Conservation (phyloP, 768 basidiomycete species). For the Daedaleopsis nitida region DNA sequence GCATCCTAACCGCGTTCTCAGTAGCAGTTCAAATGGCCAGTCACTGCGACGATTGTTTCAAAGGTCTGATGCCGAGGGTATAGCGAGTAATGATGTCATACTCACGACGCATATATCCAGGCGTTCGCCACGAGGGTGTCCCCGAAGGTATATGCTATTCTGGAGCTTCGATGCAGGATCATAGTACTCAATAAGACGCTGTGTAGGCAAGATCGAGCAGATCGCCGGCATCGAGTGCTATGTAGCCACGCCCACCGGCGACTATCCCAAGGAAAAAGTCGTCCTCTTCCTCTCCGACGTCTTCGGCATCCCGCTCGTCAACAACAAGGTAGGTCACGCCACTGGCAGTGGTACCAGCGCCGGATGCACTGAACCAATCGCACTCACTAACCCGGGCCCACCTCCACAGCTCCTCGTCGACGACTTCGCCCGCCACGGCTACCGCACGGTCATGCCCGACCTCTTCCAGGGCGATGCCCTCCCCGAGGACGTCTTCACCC, state of each 20-base stretch:
- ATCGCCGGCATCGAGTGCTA: conserved; percentile 44
- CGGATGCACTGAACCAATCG: too few species aligned
- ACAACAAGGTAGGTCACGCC: conserved; percentile 31
- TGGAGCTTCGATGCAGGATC: not conserved
- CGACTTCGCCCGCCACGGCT: conserved; percentile 36
- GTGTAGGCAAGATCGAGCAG: conserved; percentile 36
- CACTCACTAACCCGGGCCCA: not conserved
- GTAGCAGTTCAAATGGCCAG: not conserved
- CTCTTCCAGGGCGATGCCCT: conserved; percentile 28
- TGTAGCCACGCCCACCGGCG: conserved; percentile 39
- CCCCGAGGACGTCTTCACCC: conserved; percentile 11
- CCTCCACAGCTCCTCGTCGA: conserved; percentile 31
- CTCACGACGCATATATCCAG: conserved; percentile 1
- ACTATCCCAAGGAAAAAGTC: conserved; percentile 38
- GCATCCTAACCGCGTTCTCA: too few species aligned
- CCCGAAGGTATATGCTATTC: conserved; percentile 15
- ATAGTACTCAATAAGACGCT: not conserved
- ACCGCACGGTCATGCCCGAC: conserved; percentile 31
- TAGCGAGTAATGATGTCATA: not conserved
- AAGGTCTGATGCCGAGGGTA: not conserved
- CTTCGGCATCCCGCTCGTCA: conserved; percentile 31
- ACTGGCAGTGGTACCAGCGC: not conserved
- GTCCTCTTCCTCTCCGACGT: conserved; percentile 42
- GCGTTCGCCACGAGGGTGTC: conserved; percentile 26
- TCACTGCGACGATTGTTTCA: not conserved